Conservation (phyloP, 2,329 filamentous ascomycete species). For the Aspergillus tamarii region DNA sequence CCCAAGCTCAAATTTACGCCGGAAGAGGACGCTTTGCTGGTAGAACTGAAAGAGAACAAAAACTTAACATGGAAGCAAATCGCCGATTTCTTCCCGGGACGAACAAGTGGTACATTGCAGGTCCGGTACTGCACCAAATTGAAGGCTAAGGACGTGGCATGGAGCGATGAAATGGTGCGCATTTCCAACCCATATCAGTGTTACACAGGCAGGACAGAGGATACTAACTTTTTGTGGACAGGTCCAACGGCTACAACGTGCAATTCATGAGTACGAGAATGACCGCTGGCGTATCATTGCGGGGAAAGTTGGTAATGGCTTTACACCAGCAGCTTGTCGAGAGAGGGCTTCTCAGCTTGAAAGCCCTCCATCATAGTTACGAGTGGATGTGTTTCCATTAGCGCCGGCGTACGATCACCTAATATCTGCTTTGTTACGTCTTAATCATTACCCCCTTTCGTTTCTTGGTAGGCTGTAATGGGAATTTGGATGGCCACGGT, state of each 20-base stretch:
- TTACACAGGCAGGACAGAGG: background rate
- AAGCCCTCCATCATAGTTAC: slow-evolving; percentile 12
- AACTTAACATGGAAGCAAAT: slow-evolving; percentile 98
- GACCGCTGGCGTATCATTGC: slow-evolving; percentile 93
- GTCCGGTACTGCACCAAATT: slow-evolving; percentile 94
- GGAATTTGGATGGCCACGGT: slow-evolving; percentile 3
- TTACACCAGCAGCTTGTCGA: slow-evolving; percentile 83
- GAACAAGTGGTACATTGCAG: slow-evolving; percentile 87
- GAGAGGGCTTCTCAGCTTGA: slow-evolving; percentile 66
- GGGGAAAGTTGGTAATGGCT: slow-evolving; percentile 86
- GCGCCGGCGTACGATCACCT: background rate
- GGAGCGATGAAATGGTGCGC: slow-evolving; percentile 87
- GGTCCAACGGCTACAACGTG: slow-evolving; percentile 43
- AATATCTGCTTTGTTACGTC: background rate
- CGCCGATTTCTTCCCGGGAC: slow-evolving; percentile 89
- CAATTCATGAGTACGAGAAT: slow-evolving; percentile 48
- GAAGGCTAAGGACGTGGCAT: slow-evolving; percentile 89
- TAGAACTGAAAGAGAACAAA: slow-evolving; percentile 92
- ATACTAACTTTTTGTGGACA: slow-evolving; percentile 23
- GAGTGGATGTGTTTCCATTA: slow-evolving; percentile 10
- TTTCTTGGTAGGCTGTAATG: slow-evolving; percentile 2
- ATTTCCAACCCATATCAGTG: background rate
- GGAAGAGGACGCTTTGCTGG: slow-evolving; percentile 84
- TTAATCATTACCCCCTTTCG: background rate
- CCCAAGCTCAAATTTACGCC: slow-evolving; percentile 94